These are phyloP conservation scores for Ceratocystiopsis brevicomis DNA, from an alignment of 2,329 filamentous ascomycete genomes.

Conservation along the genomic window DNA sequence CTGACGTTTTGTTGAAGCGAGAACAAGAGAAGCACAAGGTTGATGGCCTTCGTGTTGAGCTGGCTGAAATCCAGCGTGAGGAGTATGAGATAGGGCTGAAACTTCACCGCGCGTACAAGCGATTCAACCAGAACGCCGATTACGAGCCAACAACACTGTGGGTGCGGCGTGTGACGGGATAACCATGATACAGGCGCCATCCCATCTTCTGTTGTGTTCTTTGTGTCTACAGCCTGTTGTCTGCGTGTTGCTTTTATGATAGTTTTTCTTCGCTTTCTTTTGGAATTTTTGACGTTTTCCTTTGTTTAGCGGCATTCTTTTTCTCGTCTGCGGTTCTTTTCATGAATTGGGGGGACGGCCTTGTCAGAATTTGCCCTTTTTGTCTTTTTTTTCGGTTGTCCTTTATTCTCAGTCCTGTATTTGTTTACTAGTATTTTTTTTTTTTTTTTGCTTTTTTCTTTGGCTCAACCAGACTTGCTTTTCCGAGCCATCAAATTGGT, in stretches of 20 bases:
- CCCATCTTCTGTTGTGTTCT: not conserved
- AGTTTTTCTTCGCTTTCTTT: not conserved
- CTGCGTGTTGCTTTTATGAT: not conserved
- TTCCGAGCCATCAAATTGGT: not conserved
- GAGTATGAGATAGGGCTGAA: slow-evolving; percentile 64
- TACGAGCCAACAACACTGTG: slow-evolving; percentile 53
- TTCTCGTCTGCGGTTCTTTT: not conserved
- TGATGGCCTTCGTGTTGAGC: slow-evolving; percentile 42
- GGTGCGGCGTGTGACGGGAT: slow-evolving; percentile 56
- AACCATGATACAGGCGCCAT: not conserved
- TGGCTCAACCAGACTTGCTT: not conserved
- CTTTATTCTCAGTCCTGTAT: too few species aligned
- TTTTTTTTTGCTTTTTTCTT: too few species aligned
- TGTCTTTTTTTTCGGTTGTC: not conserved
- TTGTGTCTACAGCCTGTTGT: not conserved
- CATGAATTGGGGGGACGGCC: too few species aligned
- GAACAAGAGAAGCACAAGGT: slow-evolving; percentile 46
- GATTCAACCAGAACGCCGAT: slow-evolving; percentile 45
- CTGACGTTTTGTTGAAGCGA: slow-evolving; percentile 38
- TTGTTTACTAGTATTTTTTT: too few species aligned
- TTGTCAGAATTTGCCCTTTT: not conserved
- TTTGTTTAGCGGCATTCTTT: not conserved
- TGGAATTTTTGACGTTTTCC: not conserved
- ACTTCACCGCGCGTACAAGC: slow-evolving; percentile 56
- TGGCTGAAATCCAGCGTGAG: slow-evolving; percentile 55